phyloP scores from a whole-genome alignment of 2,329 filamentous ascomycete genomes.

The Calonectria hongkongensis region DNA sequence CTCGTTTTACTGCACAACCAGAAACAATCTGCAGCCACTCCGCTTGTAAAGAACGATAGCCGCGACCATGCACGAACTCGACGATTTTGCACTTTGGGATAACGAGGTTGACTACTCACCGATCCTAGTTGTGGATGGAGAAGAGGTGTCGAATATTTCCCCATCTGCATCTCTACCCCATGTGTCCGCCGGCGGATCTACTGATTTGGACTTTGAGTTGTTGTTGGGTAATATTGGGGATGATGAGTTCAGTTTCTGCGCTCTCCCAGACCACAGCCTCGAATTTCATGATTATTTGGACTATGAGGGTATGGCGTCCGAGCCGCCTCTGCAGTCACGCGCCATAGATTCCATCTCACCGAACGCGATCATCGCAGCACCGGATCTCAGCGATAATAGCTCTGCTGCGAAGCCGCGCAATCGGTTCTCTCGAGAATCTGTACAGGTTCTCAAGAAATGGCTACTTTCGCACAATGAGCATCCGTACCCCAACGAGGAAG shows the following conservation, averaged over 20 bases:
- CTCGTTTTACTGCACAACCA: too few species aligned
- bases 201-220: slow-evolving; percentile 66
- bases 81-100: slow-evolving; percentile 80
- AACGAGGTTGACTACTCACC: slow-evolving; percentile 62
- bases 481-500: slow-evolving; percentile 91
- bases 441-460: slow-evolving; percentile 90
- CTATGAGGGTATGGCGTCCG: slow-evolving; percentile 60
- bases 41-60: neutral
- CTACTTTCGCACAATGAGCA: slow-evolving; percentile 85
- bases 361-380: neutral
- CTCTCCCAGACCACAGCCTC: slow-evolving; percentile 73
- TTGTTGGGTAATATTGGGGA: slow-evolving; percentile 73
- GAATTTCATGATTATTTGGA: slow-evolving; percentile 58
- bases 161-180: neutral
- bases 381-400: neutral
- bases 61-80: slow-evolving; percentile 70
- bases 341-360: too few species aligned
- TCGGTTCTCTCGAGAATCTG: slow-evolving; percentile 86
- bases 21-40: neutral
- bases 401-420: slow-evolving; percentile 77
- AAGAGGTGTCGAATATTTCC: neutral
- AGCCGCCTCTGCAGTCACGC: slow-evolving; percentile 59
- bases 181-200: neutral
- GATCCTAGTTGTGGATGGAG: slow-evolving; percentile 42
- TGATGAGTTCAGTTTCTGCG: slow-evolving; percentile 76